Conservation (phyloP, 306 rosid species). For the Fagus sylvatica region DNA sequence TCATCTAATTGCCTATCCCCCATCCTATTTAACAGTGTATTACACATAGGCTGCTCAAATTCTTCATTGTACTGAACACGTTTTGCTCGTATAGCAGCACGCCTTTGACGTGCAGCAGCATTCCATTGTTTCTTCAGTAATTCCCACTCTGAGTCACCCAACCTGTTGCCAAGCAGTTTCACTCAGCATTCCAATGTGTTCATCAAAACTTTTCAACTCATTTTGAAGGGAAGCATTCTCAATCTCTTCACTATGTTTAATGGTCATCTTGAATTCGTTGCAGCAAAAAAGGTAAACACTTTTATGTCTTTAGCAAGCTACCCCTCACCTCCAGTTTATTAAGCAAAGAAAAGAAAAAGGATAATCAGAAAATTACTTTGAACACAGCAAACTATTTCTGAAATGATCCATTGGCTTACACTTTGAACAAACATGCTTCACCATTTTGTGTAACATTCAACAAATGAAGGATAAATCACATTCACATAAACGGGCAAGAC, state of each 20-base stretch:
- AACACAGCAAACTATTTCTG: no score
- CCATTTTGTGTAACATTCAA: no score
- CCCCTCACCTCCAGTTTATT: no score
- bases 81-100: background rate
- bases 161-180: slow-evolving; percentile 26
- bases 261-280: slow-evolving; percentile 16
- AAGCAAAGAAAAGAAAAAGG: no score
- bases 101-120: background rate
- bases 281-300: no score
- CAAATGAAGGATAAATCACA: no score
- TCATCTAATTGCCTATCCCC: slow-evolving; percentile 18
- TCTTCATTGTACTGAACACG: slow-evolving; percentile 4
- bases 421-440: no score
- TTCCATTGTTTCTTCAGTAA: slow-evolving; percentile 9
- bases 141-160: slow-evolving; percentile 11
- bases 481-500: no score
- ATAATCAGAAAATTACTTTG: no score
- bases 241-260: slow-evolving; percentile 6
- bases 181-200: slow-evolving; percentile 21
- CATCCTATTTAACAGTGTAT: background rate
- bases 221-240: slow-evolving; percentile 3
- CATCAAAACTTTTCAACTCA: slow-evolving; percentile 3
- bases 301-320: no score
- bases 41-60: background rate
- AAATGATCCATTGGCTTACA: no score